These are phyloP conservation scores for Zizania palustris DNA, from an alignment of 202 grass and related monocot genomes.

Conservation along the genomic window DNA sequence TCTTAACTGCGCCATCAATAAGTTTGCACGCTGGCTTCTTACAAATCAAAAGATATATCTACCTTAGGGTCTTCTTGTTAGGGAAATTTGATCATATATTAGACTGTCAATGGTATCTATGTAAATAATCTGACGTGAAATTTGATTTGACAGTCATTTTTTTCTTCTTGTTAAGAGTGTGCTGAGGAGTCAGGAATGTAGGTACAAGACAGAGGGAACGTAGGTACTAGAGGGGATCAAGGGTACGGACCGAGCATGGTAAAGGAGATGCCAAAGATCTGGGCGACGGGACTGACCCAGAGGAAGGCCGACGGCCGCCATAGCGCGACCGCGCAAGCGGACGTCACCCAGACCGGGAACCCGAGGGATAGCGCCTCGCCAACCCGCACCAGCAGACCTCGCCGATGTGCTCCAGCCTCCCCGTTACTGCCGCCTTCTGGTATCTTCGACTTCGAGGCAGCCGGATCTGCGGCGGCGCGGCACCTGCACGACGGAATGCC, in stretches of 20 bases:
- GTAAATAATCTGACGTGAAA: no score
- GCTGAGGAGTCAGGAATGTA: no score
- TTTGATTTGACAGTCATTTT: no score
- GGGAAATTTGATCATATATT: no score
- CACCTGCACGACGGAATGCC: constrained; percentile 35
- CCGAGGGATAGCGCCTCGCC: constrained; percentile 75
- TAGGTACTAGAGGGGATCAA: not conserved
- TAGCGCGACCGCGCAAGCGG: constrained; percentile 64
- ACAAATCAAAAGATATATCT: no score
- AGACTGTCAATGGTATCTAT: no score
- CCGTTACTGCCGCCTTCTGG: not conserved
- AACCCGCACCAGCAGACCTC: constrained; percentile 40
- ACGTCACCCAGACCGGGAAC: constrained; percentile 81
- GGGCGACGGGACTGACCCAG: constrained; percentile 61
- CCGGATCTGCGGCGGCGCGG: constrained; percentile 24
- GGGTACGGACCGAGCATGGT: constrained; percentile 74
- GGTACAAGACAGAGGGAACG: not conserved
- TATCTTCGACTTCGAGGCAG: not conserved
- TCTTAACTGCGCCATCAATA: no score
- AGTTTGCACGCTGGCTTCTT: no score
- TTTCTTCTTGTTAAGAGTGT: no score
- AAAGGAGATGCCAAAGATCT: constrained; percentile 69
- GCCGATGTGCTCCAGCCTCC: not conserved
- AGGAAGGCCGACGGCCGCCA: constrained; percentile 68
- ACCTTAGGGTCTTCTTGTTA: no score